These are phyloP conservation scores for Pichia sp. DNA, from an alignment of 1,139 yeast genomes.

Conservation along the genomic window DNA sequence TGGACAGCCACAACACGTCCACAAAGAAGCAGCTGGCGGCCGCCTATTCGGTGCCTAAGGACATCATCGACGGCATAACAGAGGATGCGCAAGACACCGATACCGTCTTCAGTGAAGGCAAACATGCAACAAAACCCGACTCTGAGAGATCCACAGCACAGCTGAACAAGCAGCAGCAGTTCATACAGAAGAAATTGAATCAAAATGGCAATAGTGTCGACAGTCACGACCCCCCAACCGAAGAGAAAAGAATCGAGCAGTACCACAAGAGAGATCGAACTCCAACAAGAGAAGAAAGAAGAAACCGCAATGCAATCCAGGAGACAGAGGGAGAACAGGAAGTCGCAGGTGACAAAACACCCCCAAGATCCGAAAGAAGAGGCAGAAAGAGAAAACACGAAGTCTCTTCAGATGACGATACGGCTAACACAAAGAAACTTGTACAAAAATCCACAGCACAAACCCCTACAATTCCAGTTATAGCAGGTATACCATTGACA, in stretches of 20 bases:
- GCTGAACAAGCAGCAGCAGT: neutral
- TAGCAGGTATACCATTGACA: slow-evolving; percentile 47
- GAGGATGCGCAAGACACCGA: slow-evolving; percentile 12
- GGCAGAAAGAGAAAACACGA: slow-evolving; percentile 28
- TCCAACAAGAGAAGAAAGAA: slow-evolving; percentile 13
- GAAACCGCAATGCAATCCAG: no score
- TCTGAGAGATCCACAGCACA: no score
- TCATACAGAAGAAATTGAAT: slow-evolving; percentile 4
- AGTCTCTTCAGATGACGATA: slow-evolving; percentile 13
- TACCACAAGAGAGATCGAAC: slow-evolving; percentile 18
- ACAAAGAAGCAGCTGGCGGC: neutral
- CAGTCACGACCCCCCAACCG: slow-evolving; percentile 24
- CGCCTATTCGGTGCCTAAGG: slow-evolving; percentile 9
- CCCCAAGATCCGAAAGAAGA: slow-evolving; percentile 13
- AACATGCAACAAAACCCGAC: slow-evolving; percentile 1
- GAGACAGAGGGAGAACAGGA: slow-evolving; percentile 14
- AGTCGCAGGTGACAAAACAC: slow-evolving; percentile 15
- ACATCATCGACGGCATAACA: slow-evolving; percentile 1
- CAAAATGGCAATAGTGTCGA: slow-evolving; percentile 18
- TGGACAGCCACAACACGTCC: no score
- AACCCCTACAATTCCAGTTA: slow-evolving; percentile 43
- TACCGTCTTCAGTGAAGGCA: neutral
- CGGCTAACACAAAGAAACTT: no score
- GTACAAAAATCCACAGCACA: slow-evolving; percentile 30
- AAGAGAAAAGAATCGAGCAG: neutral